Percentiles rank a stretch among this genome's conserved stretches.
Conservation (phyloP, 2,329 filamentous ascomycete species). For the Lizonia empirigonia region DNA sequence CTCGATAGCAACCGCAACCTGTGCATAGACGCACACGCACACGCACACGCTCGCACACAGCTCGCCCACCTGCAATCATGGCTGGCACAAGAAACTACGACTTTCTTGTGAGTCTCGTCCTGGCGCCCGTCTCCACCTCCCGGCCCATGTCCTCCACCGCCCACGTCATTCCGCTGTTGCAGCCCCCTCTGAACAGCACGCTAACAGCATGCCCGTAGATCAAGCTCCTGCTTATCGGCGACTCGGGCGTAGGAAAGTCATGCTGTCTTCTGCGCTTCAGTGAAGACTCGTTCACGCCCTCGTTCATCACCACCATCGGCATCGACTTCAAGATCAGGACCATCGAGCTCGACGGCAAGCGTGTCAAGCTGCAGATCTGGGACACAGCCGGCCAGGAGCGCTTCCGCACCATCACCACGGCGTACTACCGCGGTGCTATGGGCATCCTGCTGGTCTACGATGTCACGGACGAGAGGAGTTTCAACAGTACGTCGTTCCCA, state of each 20-base stretch:
- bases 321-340: conserved; percentile 99
- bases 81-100: conserved; percentile 98
- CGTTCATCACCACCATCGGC: conserved; percentile 98
- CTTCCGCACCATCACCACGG: conserved; percentile 97
- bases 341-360: conserved; percentile 98
- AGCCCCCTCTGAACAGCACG: background rate
- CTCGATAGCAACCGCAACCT: conserved; percentile 19
- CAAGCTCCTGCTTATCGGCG: conserved; percentile 94
- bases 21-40: conserved; percentile 14
- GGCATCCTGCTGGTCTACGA: conserved; percentile 97
- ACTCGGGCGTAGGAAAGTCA: conserved; percentile 95
- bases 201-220: conserved; percentile 64
- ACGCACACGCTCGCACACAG: conserved; percentile 4
- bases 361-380: conserved; percentile 99
- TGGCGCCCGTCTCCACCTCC: conserved; percentile 6
- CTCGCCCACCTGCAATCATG: conserved; percentile 66
- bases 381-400: conserved; percentile 98
- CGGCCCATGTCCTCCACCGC: background rate
- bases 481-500: conserved; percentile 74
- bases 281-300: conserved; percentile 96
- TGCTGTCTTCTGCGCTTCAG: conserved; percentile 96
- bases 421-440: conserved; percentile 98
- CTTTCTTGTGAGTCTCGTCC: conserved; percentile 76
- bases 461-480: conserved; percentile 94
- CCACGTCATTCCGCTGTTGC: conserved; percentile 12